phyloP scores from a whole-genome alignment of 1,284 basidiomycete species.

The Leccinum griseonigrum region DNA sequence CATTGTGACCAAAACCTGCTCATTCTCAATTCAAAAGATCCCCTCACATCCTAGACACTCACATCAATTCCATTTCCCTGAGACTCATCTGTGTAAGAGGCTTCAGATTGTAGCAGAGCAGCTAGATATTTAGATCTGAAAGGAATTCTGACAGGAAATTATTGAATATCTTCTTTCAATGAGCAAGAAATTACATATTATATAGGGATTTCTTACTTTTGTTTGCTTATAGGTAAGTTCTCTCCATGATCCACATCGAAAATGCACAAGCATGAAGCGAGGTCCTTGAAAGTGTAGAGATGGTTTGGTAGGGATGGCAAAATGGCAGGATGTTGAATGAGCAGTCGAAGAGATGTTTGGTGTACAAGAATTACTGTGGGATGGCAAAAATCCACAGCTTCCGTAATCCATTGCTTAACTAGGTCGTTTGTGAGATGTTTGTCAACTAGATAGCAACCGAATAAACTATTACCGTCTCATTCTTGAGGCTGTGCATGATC shows the following conservation, averaged over 20 bases:
- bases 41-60: constrained; percentile 3
- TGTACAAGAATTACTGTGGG: no score
- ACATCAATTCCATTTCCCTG: background rate
- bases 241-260: background rate
- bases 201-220: background rate
- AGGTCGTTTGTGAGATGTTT: no score
- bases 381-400: no score
- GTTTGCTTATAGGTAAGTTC: background rate
- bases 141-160: constrained; percentile 1
- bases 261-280: no score
- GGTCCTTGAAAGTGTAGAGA: no score
- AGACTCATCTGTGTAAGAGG: background rate
- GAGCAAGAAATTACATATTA: background rate
- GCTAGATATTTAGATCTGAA: background rate
- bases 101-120: background rate
- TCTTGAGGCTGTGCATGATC: constrained; percentile 91
- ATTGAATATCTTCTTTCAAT: background rate
- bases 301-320: no score
- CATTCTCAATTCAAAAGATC: constrained; percentile 9
- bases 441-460: no score
- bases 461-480: constrained; percentile 80
- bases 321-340: no score
- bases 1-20: constrained; percentile 7
- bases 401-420: no score
- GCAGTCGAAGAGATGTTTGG: no score